Evolutionary conservation across 2,329 filamentous ascomycete species (phyloP).

Genomic region (Aspergillus ochraceus): DNA sequence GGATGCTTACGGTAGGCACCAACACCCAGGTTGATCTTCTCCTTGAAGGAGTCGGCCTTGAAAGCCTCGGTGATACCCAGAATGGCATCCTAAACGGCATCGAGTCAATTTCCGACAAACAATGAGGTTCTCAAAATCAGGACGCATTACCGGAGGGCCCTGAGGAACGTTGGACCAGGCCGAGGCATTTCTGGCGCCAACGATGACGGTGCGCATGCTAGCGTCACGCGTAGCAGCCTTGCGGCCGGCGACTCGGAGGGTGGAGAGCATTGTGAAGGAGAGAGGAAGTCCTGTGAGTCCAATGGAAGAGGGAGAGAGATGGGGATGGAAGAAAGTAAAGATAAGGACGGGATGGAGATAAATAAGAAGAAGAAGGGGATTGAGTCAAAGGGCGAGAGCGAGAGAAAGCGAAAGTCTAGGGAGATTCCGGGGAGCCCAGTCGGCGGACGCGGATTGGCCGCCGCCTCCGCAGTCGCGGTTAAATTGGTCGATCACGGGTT

Average conservation of each 20-base stretch:
- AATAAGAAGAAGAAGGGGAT: constrained; percentile 15
- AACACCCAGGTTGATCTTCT: constrained; percentile 99
- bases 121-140: neutral
- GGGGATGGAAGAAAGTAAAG: neutral
- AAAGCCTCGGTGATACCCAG: constrained; percentile 86
- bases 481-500: neutral
- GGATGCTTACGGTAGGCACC: constrained; percentile 77
- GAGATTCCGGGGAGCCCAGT: constrained; percentile 19
- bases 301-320: constrained; percentile 3
- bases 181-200: constrained; percentile 64
- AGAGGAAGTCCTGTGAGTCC: neutral
- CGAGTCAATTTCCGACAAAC: neutral
- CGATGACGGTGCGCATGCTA: constrained; percentile 38
- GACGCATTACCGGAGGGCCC: constrained; percentile 78
- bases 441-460: constrained; percentile 10
- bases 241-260: constrained; percentile 45
- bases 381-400: constrained; percentile 19
- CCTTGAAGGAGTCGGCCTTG: constrained; percentile 89
- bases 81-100: constrained; percentile 43
- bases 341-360: constrained; percentile 6
- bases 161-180: constrained; percentile 90
- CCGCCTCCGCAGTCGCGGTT: constrained; percentile 14
- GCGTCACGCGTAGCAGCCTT: constrained; percentile 41
- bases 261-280: constrained; percentile 44
- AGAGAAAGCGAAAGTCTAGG: constrained; percentile 10